Evolutionary conservation across 306 rosid genomes (phyloP), one percentile per base, ranked within the genome.

Genomic region (Erythrophleum fordii): DNA sequence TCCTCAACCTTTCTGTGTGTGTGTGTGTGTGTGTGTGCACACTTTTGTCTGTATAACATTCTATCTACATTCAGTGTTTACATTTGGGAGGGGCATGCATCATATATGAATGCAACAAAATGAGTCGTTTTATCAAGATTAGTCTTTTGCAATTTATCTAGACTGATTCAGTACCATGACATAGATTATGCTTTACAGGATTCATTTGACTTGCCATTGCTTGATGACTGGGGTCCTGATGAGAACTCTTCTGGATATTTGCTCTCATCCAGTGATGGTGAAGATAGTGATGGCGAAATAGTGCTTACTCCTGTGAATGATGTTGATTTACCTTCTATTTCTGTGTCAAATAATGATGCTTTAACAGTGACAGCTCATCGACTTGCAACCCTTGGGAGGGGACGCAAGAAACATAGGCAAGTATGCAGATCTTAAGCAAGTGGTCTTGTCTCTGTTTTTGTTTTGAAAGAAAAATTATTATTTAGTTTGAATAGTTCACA

Each of bases 201-300:
- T 87, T 85, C 91, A 3, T 81, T 87, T 83, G 95, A 82, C 81
- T 42, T 87, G 17, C 82, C 95, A 0, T 37, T 84, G 10, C 82
- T 88, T 65, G 87, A 91, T 85, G 90, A 90, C 81, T 89, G 91
- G 94, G 80, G 80, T 29, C 76, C 73, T 35, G 81, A 74, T 75
- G 95, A 79, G 39, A 89, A 45, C 69, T 34, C 87, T 51, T 11
- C 75, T 52, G 88, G 86, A 16, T 83, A 76, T 34, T 73, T 51
- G 28, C 29, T 83, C 76, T 92, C 89, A 48, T 93, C 95, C 51
- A 95, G 97, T 59, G 97, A 93, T 0, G 92, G 86, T 11, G 98
- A 94, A 69, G 94, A 89, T 52, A 90, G 88, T 73, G 99, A 95
- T 69, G 61, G 86, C 0, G 99, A 95, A 34, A 62, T 81, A 34